Percentiles rank a stretch among this genome's conserved stretches.
Evolutionary conservation across 208 protist species (phyloP).

Genomic region (Leishmania amazonensis): DNA sequence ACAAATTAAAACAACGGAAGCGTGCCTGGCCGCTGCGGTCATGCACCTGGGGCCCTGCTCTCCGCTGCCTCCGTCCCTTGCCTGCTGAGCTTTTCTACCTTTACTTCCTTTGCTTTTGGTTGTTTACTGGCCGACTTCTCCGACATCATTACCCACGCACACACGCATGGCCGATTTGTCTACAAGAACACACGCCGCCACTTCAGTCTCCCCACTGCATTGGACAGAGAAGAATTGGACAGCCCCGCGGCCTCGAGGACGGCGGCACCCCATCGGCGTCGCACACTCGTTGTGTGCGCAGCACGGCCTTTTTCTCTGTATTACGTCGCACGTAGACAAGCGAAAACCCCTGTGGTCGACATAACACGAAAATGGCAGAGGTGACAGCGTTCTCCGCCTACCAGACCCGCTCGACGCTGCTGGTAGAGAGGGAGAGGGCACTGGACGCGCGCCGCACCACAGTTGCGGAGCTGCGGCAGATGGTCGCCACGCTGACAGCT

Average conservation of each 20-base stretch:
- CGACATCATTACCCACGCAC: background rate
- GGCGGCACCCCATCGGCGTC: background rate
- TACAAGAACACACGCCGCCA: background rate
- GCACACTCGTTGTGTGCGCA: background rate
- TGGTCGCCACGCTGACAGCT: conserved; percentile 39
- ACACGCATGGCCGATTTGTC: background rate
- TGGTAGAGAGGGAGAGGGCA: conserved; percentile 65
- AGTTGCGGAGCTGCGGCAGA: conserved; percentile 66
- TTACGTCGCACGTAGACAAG: background rate
- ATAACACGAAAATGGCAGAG: conserved; percentile 31
- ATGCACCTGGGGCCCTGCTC: background rate
- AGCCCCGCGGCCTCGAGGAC: background rate
- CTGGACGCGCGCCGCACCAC: conserved; percentile 62
- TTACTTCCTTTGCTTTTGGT: background rate
- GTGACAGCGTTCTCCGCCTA: conserved; percentile 66
- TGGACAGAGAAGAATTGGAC: background rate
- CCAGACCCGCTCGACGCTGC: conserved; percentile 61
- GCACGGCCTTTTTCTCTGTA: background rate
- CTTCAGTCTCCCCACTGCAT: background rate
- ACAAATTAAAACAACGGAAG: background rate
- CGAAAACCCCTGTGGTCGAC: background rate
- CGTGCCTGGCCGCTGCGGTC: background rate
- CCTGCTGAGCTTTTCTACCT: background rate
- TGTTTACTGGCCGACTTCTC: background rate
- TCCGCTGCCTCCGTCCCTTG: background rate